A percentile compares a stretch with the other conserved stretches of the same genome.
Evolutionary conservation across 2,329 filamentous ascomycete genomes (phyloP).

Genomic region (Stagonosporopsis vannaccii): DNA sequence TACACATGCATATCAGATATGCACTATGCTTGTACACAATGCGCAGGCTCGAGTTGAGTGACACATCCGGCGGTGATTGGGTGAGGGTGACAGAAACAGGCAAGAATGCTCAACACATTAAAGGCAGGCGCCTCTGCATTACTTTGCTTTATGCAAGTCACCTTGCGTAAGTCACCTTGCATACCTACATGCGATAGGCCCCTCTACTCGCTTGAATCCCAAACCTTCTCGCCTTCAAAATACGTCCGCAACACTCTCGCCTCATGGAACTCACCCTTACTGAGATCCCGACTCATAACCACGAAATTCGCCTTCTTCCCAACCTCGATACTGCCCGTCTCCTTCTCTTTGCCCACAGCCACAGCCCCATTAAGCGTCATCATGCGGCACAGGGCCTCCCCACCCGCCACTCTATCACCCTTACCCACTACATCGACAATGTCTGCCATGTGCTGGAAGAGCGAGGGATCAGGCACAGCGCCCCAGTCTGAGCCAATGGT

Average conservation of each 20-base stretch:
- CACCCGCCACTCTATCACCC: slow-evolving; percentile 21
- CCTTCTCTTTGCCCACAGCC: slow-evolving; percentile 36
- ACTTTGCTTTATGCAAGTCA: no score
- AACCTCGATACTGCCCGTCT: slow-evolving; percentile 39
- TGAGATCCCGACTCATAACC: slow-evolving; percentile 38
- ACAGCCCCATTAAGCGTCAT: slow-evolving; percentile 40
- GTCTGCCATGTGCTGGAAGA: slow-evolving; percentile 21
- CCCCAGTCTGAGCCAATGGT: slow-evolving; percentile 43
- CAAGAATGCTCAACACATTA: no score
- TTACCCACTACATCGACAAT: slow-evolving; percentile 23
- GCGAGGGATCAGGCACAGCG: slow-evolving; percentile 22
- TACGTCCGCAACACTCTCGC: slow-evolving; percentile 40
- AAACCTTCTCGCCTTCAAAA: slow-evolving; percentile 32
- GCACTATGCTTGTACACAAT: no score
- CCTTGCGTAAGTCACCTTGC: no score
- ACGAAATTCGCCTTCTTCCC: slow-evolving; percentile 47
- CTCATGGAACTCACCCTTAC: slow-evolving; percentile 35
- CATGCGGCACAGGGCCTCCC: slow-evolving; percentile 27
- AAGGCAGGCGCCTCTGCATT: no score
- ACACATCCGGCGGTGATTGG: no score
- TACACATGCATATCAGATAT: no score
- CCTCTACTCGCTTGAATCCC: slow-evolving; percentile 7
- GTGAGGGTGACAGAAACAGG: no score
- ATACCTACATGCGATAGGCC: no score
- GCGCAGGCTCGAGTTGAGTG: no score